Percentiles rank a stretch among this genome's conserved stretches.
These are phyloP conservation scores for Leccinum variabile DNA, from an alignment of 1,284 basidiomycete genomes.

Conservation along the genomic window DNA sequence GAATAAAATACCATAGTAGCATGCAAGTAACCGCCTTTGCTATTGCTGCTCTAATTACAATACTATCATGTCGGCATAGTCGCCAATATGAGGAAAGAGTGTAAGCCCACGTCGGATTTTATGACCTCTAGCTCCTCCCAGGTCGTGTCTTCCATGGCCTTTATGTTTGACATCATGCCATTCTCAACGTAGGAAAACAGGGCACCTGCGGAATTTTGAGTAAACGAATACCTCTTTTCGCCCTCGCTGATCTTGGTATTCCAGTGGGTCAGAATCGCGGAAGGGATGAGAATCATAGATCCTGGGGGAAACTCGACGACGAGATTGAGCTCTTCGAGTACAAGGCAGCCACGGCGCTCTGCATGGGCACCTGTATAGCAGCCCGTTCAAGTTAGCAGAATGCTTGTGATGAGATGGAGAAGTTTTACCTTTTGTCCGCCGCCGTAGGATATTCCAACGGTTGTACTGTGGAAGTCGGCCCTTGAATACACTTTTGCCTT, in stretches of 20 bases:
- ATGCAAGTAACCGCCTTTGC: background rate
- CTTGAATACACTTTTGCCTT: no score
- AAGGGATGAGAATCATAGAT: background rate
- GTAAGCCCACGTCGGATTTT: background rate
- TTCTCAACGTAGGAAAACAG: background rate
- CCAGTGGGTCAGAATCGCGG: background rate
- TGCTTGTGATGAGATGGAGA: background rate
- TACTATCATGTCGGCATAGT: background rate
- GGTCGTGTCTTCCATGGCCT: background rate
- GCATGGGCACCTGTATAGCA: background rate
- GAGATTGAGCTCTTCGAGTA: slow-evolving; percentile 9
- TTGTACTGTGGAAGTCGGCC: background rate
- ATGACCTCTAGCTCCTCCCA: background rate
- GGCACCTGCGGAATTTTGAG: background rate
- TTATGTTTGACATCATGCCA: background rate
- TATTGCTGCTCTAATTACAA: background rate
- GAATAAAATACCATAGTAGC: background rate
- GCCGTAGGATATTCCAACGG: background rate
- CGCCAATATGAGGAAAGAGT: background rate
- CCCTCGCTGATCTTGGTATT: background rate
- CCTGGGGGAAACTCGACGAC: slow-evolving; percentile 18
- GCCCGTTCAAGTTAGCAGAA: no score
- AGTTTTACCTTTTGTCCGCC: background rate
- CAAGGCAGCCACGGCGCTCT: background rate
- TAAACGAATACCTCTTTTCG: background rate